phyloP scores from a whole-genome alignment of 345 rosid genomes.

The Turnera subulata region DNA sequence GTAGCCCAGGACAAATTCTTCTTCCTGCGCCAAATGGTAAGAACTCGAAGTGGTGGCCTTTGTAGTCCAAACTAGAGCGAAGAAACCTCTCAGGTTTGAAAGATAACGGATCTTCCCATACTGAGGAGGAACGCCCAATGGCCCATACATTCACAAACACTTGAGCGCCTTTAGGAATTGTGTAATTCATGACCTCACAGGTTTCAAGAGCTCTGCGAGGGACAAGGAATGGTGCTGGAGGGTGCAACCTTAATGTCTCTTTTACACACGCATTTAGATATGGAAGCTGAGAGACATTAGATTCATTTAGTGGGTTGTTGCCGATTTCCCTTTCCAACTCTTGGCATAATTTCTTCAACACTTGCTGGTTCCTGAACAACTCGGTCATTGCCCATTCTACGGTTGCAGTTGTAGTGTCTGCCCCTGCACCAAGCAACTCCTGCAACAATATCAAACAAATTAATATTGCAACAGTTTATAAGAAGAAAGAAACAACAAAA shows the following conservation, averaged over 20 bases:
- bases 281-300: slow-evolving; percentile 9
- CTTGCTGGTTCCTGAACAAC: slow-evolving; percentile 23
- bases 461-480: neutral
- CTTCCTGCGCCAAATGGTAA: slow-evolving; percentile 44
- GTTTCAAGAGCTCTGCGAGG: too few species aligned
- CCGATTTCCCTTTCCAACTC: slow-evolving; percentile 15
- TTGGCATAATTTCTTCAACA: slow-evolving; percentile 5
- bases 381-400: slow-evolving; percentile 29
- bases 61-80: slow-evolving; percentile 27
- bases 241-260: too few species aligned
- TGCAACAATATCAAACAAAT: neutral
- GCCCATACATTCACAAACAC: too few species aligned
- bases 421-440: slow-evolving; percentile 22
- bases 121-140: too few species aligned
- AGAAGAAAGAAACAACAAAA: slow-evolving; percentile 7
- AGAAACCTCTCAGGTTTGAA: slow-evolving; percentile 6
- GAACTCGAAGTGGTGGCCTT: slow-evolving; percentile 24
- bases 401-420: slow-evolving; percentile 18
- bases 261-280: too few species aligned
- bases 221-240: too few species aligned
- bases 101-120: slow-evolving; percentile 27
- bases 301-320: neutral
- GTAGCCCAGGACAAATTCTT: slow-evolving; percentile 20
- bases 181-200: too few species aligned
- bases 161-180: too few species aligned